Percentiles rank a stretch among this genome's conserved stretches.
phyloP scores from a whole-genome alignment of 345 rosid genomes.

The Clarkia xantiana region DNA sequence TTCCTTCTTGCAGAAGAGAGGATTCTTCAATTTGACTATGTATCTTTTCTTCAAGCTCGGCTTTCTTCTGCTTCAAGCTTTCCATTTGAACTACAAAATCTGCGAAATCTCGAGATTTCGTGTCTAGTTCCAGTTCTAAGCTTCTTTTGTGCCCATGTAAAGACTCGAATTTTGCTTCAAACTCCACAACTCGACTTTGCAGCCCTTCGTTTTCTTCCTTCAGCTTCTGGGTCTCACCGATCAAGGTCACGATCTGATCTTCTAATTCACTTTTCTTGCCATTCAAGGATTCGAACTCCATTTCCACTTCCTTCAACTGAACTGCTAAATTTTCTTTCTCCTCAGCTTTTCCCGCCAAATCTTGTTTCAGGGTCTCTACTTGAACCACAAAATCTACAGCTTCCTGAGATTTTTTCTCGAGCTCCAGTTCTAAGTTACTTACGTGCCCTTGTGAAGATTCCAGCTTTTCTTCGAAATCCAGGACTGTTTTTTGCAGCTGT shows the following conservation, averaged over 20 bases:
- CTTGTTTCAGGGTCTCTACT: too few relatives aligned
- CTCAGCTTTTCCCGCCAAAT: too few relatives aligned
- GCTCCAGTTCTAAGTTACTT: too few relatives aligned
- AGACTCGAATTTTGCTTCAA: slow-evolving; percentile 6
- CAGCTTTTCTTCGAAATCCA: too few relatives aligned
- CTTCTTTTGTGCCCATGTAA: slow-evolving; percentile 8
- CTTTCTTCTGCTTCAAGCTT: slow-evolving; percentile 36
- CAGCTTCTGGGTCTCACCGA: slow-evolving; percentile 8
- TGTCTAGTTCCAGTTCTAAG: slow-evolving; percentile 10
- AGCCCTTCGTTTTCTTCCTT: slow-evolving; percentile 13
- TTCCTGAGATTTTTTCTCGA: too few relatives aligned
- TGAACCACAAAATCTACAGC: too few relatives aligned
- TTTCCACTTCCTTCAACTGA: slow-evolving; percentile 15
- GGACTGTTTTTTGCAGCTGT: too few relatives aligned
- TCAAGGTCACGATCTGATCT: slow-evolving; percentile 11
- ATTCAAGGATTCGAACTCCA: slow-evolving; percentile 11
- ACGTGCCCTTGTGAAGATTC: too few relatives aligned
- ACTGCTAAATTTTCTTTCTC: slow-evolving; percentile 13
- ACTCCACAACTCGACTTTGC: slow-evolving; percentile 8
- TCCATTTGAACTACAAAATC: slow-evolving; percentile 18
- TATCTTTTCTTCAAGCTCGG: slow-evolving; percentile 32
- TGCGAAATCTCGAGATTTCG: slow-evolving; percentile 7
- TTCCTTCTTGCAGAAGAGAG: slow-evolving; percentile 19
- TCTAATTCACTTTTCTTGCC: slow-evolving; percentile 16
- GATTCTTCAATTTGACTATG: slow-evolving; percentile 19